Base-by-base conservation (phyloP, 768 basidiomycete species). In the Tricholoma terreum region DNA sequence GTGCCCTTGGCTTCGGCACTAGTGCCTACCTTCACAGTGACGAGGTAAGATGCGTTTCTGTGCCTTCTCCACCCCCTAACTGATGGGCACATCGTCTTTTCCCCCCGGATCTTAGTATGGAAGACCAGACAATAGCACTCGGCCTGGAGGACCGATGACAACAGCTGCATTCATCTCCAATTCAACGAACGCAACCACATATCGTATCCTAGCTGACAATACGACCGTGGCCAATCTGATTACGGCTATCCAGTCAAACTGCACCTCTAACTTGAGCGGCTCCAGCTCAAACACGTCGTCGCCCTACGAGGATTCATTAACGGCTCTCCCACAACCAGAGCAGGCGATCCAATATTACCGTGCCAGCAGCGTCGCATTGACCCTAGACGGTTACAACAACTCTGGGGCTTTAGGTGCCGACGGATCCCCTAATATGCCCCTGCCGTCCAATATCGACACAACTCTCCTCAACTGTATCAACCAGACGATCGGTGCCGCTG, bases 361-460 rank as follows among this genome's bases (percentile, higher is more conserved):
- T 17, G 80, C 83, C 1, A 85, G 84, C 62, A 84, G 80, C 46
- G 75, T 86, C 33, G 80, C 76, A 1, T 72, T 88, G 17, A 77
- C 83, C 1, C 69, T 87, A 6, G 82, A 88, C 55, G 82, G 82
- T 0, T 88, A 88, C 63, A 86, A 87, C 63, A 80, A 88, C 60
- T 81, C 82, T 0, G 82, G 78, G 4, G 78, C 75, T 3, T 67
- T 80, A 33, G 61, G 57, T 4, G 45, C 50, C 14, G 66, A 78
- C 43, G 60, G 69, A 5, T 63, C 66, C 0, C 61, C 78, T 0
- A 73, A 78, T 55, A 68, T 77, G 0, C 71, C 80, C 0, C 69
- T 86, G 1, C 84, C 84, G 1, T 58, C 68, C 0, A 71, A 69
- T 22, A 70, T 81, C 34, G 80, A 86, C 59, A 67, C 46, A 22